A percentile compares a stretch with the other conserved stretches of the same genome.
These are phyloP conservation scores for Trichoderma reesei DNA, from an alignment of 495 filamentous ascomycete species.

Conservation along the genomic window DNA sequence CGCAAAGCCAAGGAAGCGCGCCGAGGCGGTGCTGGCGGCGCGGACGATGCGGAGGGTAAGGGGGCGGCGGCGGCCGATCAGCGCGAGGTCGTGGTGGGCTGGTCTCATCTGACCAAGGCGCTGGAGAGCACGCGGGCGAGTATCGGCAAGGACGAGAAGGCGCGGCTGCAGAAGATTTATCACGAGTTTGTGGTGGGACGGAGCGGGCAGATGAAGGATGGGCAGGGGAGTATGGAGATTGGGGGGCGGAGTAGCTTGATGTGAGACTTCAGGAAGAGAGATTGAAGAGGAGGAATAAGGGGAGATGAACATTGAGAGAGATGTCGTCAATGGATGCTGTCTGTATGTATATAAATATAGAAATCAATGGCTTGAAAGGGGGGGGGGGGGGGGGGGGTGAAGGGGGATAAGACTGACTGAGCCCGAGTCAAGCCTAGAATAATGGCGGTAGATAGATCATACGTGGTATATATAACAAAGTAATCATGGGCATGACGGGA, in stretches of 20 bases:
- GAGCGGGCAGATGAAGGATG: slow-evolving; percentile 89
- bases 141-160: slow-evolving; percentile 65
- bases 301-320: not conserved
- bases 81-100: slow-evolving; percentile 71
- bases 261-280: slow-evolving; percentile 33
- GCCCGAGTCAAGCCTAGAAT: no score
- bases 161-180: slow-evolving; percentile 70
- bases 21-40: slow-evolving; percentile 20
- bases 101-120: slow-evolving; percentile 74
- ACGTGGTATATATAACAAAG: no score
- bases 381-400: no score
- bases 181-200: slow-evolving; percentile 82
- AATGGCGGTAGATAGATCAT: no score
- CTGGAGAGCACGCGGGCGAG: slow-evolving; percentile 73
- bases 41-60: slow-evolving; percentile 25
- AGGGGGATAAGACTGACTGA: no score
- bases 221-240: slow-evolving; percentile 81
- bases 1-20: slow-evolving; percentile 48
- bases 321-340: no score
- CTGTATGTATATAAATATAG: no score
- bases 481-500: no score
- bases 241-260: slow-evolving; percentile 89
- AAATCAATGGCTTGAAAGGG: no score
- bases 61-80: slow-evolving; percentile 27
- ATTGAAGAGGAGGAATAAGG: no score